These are phyloP conservation scores for Podospora pseudopauciseta DNA, from an alignment of 495 filamentous ascomycete genomes.

Conservation along the genomic window DNA sequence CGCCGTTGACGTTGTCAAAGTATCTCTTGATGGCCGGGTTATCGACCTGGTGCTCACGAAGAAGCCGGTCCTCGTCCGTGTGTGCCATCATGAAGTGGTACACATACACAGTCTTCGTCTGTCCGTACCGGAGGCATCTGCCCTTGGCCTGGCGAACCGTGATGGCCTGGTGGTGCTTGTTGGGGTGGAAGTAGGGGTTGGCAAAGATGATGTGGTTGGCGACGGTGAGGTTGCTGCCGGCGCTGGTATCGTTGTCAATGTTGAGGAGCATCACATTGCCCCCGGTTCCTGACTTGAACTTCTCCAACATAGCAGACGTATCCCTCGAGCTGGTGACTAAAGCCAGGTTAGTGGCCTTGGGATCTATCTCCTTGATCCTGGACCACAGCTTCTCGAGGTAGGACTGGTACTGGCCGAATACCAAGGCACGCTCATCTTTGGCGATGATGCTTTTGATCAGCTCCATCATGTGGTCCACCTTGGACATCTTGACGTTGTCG, in stretches of 20 bases:
- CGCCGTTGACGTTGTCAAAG: constrained; percentile 5
- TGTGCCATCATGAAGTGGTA: constrained; percentile 61
- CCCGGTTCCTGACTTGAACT: constrained; percentile 27
- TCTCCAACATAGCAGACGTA: constrained; percentile 11
- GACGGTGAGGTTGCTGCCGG: constrained; percentile 68
- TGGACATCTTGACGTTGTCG: constrained; percentile 14
- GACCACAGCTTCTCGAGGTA: constrained; percentile 22
- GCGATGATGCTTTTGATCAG: constrained; percentile 22
- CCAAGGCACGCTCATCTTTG: constrained; percentile 24
- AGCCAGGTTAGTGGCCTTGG: constrained; percentile 11
- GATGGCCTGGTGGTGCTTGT: constrained; percentile 56
- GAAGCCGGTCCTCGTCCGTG: constrained; percentile 69
- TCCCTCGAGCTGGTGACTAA: constrained; percentile 10
- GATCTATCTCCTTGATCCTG: constrained; percentile 21
- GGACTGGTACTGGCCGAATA: constrained; percentile 37
- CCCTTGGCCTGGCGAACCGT: constrained; percentile 70
- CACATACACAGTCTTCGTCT: constrained; percentile 62
- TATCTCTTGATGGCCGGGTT: not conserved
- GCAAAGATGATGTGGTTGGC: constrained; percentile 79
- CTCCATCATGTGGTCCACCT: constrained; percentile 25
- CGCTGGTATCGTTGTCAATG: constrained; percentile 58
- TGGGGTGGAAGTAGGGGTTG: constrained; percentile 50
- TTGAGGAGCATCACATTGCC: constrained; percentile 62
- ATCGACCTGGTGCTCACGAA: constrained; percentile 37
- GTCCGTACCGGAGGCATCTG: constrained; percentile 62